Evolutionary conservation across 2,329 filamentous ascomycete genomes (phyloP).

Genomic region (Diaporthe sp.): DNA sequence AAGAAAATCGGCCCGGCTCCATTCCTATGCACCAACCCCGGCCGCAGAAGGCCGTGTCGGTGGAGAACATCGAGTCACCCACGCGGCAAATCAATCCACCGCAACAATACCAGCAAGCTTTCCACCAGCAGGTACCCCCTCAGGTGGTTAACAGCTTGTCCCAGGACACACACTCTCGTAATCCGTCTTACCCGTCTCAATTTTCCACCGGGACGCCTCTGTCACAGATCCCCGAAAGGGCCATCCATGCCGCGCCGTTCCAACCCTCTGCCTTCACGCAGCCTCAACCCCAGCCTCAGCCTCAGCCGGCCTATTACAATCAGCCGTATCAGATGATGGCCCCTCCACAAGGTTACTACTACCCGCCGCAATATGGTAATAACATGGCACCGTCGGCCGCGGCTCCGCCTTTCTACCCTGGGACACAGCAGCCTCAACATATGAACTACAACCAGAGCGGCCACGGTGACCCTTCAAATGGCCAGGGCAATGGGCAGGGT

Average conservation of each 20-base stretch:
- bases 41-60: conserved; percentile 93
- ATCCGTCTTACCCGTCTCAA: conserved; percentile 79
- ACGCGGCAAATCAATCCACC: conserved; percentile 66
- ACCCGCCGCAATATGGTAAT: conserved; percentile 66
- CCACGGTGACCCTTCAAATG: conserved; percentile 54
- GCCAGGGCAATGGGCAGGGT: conserved; percentile 59
- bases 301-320: conserved; percentile 70
- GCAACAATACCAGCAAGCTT: conserved; percentile 78
- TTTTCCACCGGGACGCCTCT: conserved; percentile 83
- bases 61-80: conserved; percentile 92
- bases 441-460: conserved; percentile 58
- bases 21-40: conserved; percentile 92
- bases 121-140: conserved; percentile 93
- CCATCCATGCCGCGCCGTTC: conserved; percentile 91
- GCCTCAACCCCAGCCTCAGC: conserved; percentile 76
- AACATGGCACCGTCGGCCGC: conserved; percentile 54
- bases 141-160: conserved; percentile 73
- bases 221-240: conserved; percentile 92
- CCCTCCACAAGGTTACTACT: conserved; percentile 76
- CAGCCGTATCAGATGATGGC: conserved; percentile 71
- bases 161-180: conserved; percentile 74
- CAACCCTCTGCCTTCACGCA: conserved; percentile 79
- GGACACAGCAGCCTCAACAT: conserved; percentile 61
- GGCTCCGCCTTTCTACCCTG: conserved; percentile 71
- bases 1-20: conserved; percentile 66